These are phyloP conservation scores for Omphalotus olearius DNA, from an alignment of 1,284 basidiomycete genomes.

Conservation along the genomic window DNA sequence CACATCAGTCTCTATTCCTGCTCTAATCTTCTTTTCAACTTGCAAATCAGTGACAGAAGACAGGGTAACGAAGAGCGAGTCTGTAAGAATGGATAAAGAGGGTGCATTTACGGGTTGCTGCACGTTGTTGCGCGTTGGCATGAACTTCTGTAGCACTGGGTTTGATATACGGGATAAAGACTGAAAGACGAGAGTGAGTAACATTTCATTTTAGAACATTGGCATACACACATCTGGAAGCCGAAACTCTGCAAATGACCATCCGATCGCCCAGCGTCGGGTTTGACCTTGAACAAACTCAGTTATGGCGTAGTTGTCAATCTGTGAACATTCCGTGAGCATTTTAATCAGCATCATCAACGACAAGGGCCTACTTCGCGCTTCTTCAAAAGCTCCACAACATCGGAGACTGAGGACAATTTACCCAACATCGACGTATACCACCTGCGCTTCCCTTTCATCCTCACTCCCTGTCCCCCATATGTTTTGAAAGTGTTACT, in stretches of 20 bases:
- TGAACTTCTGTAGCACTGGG: constrained; percentile 37
- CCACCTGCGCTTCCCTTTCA: constrained; percentile 52
- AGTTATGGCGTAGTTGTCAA: constrained; percentile 81
- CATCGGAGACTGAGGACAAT: constrained; percentile 61
- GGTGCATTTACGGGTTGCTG: constrained; percentile 28
- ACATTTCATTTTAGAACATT: neutral
- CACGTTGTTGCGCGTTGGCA: constrained; percentile 55
- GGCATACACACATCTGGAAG: constrained; percentile 68
- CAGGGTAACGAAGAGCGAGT: neutral
- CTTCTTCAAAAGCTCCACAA: constrained; percentile 56
- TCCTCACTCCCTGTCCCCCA: neutral
- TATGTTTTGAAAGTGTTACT: constrained; percentile 17
- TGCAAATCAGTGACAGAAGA: neutral
- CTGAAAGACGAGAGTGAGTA: constrained; percentile 28
- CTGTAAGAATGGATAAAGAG: constrained; percentile 16
- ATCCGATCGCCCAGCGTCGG: constrained; percentile 83
- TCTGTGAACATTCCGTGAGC: constrained; percentile 33
- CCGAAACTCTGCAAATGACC: constrained; percentile 66
- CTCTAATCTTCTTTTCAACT: constrained; percentile 16
- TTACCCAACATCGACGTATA: constrained; percentile 92
- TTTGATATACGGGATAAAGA: constrained; percentile 46
- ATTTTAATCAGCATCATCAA: neutral
- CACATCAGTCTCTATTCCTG: constrained; percentile 4
- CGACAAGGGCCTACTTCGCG: constrained; percentile 38
- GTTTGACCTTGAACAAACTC: constrained; percentile 86